Percentiles rank a stretch among this genome's conserved stretches.
phyloP scores from a whole-genome alignment of 164 flowering plant species.

The Paratinospora sagittata region DNA sequence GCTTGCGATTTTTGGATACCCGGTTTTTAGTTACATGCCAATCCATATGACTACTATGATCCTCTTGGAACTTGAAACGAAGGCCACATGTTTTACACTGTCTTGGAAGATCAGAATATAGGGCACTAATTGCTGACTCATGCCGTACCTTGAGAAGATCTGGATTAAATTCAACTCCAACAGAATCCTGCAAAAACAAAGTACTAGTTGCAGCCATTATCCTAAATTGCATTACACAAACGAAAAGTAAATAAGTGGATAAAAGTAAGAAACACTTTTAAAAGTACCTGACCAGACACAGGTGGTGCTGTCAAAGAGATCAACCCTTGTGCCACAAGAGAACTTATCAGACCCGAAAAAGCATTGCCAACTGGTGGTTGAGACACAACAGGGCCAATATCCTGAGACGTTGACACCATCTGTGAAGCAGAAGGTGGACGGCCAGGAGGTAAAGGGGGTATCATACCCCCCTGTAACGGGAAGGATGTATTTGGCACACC shows the following conservation, averaged over 20 bases:
- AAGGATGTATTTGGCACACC: conserved; percentile 33
- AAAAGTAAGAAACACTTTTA: neutral
- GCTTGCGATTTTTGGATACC: conserved; percentile 67
- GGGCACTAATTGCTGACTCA: conserved; percentile 64
- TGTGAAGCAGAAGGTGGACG: conserved; percentile 47
- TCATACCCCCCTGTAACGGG: conserved; percentile 33
- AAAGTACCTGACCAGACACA: conserved; percentile 51
- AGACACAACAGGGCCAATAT: conserved; percentile 26
- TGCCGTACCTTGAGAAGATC: conserved; percentile 74
- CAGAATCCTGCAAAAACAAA: conserved; percentile 47
- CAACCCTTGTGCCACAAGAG: conserved; percentile 87
- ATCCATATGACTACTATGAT: conserved; percentile 94
- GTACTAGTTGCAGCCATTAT: conserved; percentile 1
- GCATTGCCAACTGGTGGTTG: conserved; percentile 40
- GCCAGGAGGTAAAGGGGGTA: conserved; percentile 60
- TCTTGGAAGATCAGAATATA: conserved; percentile 81
- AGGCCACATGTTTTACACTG: conserved; percentile 92
- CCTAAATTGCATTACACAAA: neutral
- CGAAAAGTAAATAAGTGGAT: neutral
- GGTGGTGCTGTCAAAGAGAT: conserved; percentile 51
- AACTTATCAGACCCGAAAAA: conserved; percentile 55
- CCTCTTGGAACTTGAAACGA: conserved; percentile 81
- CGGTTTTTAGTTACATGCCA: conserved; percentile 98
- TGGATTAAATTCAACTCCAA: conserved; percentile 73
- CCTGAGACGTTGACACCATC: conserved; percentile 33